Evolutionary conservation across 2,329 filamentous ascomycete species (phyloP).

Genomic region (Cordyceps cateniannulata): DNA sequence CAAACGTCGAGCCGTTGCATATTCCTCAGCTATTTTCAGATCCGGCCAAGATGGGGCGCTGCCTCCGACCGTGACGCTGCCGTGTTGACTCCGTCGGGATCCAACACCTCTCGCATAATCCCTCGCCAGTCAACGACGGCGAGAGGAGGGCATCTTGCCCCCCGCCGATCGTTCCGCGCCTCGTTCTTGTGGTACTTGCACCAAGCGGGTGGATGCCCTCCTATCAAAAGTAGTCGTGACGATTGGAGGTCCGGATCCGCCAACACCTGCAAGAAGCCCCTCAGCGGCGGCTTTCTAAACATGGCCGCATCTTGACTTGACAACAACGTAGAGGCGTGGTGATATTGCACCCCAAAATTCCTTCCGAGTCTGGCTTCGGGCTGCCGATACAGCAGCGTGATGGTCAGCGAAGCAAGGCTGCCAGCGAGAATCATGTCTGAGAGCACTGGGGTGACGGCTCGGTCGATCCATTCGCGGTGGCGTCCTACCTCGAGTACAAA

Average conservation of each 20-base stretch:
- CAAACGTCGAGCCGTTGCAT: background rate
- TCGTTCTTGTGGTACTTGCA: slow-evolving; percentile 34
- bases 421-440: slow-evolving; percentile 27
- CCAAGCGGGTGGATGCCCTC: slow-evolving; percentile 31
- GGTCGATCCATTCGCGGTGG: slow-evolving; percentile 27
- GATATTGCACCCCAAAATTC: background rate
- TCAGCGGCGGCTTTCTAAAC: slow-evolving; percentile 25
- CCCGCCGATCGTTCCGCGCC: slow-evolving; percentile 1
- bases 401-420: slow-evolving; percentile 21
- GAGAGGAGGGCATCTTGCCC: background rate
- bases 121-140: slow-evolving; percentile 27
- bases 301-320: slow-evolving; percentile 11
- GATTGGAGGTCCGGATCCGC: slow-evolving; percentile 38
- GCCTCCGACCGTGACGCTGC: background rate
- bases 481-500: slow-evolving; percentile 24
- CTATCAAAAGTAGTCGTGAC: slow-evolving; percentile 31
- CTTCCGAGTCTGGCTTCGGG: background rate
- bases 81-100: slow-evolving; percentile 21
- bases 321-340: background rate
- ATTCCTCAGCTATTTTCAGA: background rate
- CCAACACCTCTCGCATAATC: slow-evolving; percentile 22
- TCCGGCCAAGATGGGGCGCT: background rate
- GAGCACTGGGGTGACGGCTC: slow-evolving; percentile 23
- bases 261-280: slow-evolving; percentile 34
- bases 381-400: slow-evolving; percentile 1